These are phyloP conservation scores for Fomitopsis palustris DNA, from an alignment of 1,284 basidiomycete species.

Conservation along the genomic window DNA sequence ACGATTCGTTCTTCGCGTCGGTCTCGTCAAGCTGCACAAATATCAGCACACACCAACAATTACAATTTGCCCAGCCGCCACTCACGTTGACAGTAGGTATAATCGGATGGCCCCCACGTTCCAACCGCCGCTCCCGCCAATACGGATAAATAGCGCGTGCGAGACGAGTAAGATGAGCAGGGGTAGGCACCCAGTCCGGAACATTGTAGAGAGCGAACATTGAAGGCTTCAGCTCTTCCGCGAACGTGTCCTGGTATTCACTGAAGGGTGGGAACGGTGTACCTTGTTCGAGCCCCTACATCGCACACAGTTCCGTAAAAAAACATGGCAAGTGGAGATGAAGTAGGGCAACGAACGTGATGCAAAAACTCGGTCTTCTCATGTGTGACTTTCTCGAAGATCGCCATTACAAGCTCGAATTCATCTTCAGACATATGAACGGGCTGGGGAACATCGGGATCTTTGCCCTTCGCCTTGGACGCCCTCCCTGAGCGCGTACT, in stretches of 20 bases:
- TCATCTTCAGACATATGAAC: slow-evolving; percentile 81
- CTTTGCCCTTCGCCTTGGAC: slow-evolving; percentile 77
- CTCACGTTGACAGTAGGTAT: slow-evolving; percentile 31
- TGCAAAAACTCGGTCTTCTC: slow-evolving; percentile 92
- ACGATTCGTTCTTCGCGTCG: slow-evolving; percentile 89
- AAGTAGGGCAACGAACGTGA: slow-evolving; percentile 53
- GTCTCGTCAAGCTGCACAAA: slow-evolving; percentile 78
- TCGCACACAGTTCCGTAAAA: slow-evolving; percentile 4
- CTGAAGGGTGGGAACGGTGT: slow-evolving; percentile 75
- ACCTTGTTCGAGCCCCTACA: slow-evolving; percentile 57
- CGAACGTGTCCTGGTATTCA: slow-evolving; percentile 41
- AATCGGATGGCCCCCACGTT: slow-evolving; percentile 29
- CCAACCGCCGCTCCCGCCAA: slow-evolving; percentile 30
- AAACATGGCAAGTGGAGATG: not conserved
- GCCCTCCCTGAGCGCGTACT: slow-evolving; percentile 55
- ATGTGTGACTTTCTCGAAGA: slow-evolving; percentile 90
- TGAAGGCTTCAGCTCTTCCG: slow-evolving; percentile 16
- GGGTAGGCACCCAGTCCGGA: slow-evolving; percentile 25
- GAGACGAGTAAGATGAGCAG: slow-evolving; percentile 20
- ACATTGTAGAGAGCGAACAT: slow-evolving; percentile 26
- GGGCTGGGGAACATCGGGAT: slow-evolving; percentile 60
- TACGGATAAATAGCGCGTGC: slow-evolving; percentile 28
- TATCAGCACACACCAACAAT: not conserved
- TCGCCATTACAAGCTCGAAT: slow-evolving; percentile 93
- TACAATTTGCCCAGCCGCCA: too few relatives aligned